Evolutionary conservation across 257 asterid species (phyloP).

Genomic region (Ehretia macrophylla): DNA sequence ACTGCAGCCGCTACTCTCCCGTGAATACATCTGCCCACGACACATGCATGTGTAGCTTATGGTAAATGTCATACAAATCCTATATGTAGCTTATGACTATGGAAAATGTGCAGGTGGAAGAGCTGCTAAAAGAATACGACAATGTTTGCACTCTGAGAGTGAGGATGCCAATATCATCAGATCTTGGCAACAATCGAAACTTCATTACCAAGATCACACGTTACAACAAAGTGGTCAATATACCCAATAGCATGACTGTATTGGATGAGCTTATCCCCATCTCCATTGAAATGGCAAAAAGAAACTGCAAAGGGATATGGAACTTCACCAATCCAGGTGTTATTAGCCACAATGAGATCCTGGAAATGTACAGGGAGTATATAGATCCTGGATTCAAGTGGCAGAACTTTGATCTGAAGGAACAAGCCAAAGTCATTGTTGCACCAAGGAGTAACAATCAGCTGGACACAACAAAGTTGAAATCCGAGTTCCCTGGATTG

Average conservation of each 20-base stretch:
- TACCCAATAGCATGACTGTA: not conserved
- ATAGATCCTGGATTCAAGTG: slow-evolving; percentile 12
- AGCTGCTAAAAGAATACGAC: slow-evolving; percentile 13
- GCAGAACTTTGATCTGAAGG: slow-evolving; percentile 18
- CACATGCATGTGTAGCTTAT: no score
- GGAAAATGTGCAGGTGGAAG: slow-evolving; percentile 12
- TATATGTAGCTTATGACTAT: not conserved
- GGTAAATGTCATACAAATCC: no score
- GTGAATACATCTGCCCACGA: not conserved
- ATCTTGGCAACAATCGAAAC: slow-evolving; percentile 9
- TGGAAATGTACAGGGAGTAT: slow-evolving; percentile 9
- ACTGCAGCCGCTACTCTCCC: no score
- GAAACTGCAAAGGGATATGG: slow-evolving; percentile 18
- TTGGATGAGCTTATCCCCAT: not conserved
- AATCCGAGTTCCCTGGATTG: slow-evolving; percentile 11
- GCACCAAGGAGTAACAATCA: slow-evolving; percentile 23
- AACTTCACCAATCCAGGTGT: slow-evolving; percentile 13
- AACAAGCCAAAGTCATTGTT: slow-evolving; percentile 23
- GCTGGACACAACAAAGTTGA: slow-evolving; percentile 18
- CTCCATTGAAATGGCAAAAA: slow-evolving; percentile 18
- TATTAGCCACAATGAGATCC: slow-evolving; percentile 14
- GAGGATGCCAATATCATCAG: slow-evolving; percentile 19
- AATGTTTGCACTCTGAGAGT: slow-evolving; percentile 17
- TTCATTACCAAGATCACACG: slow-evolving; percentile 17
- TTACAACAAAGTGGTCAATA: slow-evolving; percentile 11